Conservation (phyloP, 176 grass and related monocot genomes). For the Otatea glauca region DNA sequence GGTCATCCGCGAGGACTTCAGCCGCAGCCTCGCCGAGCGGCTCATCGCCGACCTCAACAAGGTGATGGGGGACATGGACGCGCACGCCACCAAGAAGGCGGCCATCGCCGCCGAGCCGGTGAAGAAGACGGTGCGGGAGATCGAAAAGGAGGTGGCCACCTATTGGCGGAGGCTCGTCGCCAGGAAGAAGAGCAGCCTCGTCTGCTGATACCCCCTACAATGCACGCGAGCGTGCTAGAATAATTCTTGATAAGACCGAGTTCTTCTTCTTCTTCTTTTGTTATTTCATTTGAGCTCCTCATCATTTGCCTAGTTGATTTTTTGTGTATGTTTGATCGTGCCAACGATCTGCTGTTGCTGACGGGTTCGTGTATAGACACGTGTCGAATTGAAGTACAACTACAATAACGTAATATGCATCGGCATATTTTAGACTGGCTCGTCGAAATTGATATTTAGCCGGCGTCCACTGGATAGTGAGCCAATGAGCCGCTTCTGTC, state of each 20-base stretch:
- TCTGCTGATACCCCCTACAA: conserved; percentile 42
- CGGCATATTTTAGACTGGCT: neutral
- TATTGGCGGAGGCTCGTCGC: conserved; percentile 67
- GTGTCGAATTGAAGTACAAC: neutral
- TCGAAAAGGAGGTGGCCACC: conserved; percentile 63
- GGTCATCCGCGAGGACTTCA: conserved; percentile 82
- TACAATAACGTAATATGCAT: neutral
- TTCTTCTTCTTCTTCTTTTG: neutral
- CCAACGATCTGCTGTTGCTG: neutral
- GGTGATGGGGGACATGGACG: conserved; percentile 69
- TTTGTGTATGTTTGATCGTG: neutral
- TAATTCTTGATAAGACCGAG: neutral
- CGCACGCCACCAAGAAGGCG: conserved; percentile 44
- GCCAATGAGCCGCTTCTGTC: neutral
- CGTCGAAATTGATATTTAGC: neutral
- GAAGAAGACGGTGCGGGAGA: conserved; percentile 57
- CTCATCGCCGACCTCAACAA: conserved; percentile 59
- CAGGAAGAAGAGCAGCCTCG: conserved; percentile 68
- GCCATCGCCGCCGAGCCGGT: neutral
- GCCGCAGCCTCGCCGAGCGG: conserved; percentile 72
- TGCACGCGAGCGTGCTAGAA: neutral
- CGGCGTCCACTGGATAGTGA: neutral
- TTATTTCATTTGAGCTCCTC: neutral
- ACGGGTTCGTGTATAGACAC: neutral
- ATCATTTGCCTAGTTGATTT: neutral